Percentiles rank a stretch among this genome's conserved stretches.
phyloP scores from a whole-genome alignment of 768 basidiomycete species.

The Hypsizygus marmoreus region DNA sequence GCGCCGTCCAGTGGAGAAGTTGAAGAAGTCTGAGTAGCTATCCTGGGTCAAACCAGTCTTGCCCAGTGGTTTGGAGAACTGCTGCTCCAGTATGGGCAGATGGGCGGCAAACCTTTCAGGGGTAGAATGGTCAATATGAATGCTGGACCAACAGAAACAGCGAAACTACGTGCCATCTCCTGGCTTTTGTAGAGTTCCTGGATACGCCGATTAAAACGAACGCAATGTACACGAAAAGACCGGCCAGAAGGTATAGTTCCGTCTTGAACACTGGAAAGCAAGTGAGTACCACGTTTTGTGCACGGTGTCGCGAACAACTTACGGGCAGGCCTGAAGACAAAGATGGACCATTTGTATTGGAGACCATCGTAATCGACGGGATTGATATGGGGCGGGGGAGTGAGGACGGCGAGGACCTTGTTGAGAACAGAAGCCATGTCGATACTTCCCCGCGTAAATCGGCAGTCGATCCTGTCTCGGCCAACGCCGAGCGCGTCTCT shows the following conservation, averaged over 20 bases:
- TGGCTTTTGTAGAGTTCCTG: conserved; percentile 60
- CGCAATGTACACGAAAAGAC: conserved; percentile 55
- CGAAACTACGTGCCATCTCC: conserved; percentile 59
- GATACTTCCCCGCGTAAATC: conserved; percentile 1
- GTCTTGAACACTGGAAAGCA: conserved; percentile 55
- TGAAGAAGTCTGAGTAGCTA: conserved; percentile 79
- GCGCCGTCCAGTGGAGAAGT: conserved; percentile 86
- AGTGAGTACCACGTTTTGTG: conserved; percentile 1
- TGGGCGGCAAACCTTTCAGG: conserved; percentile 60
- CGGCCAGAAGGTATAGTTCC: conserved; percentile 60
- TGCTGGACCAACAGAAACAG: conserved; percentile 11
- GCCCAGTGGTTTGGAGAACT: conserved; percentile 72
- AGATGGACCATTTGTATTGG: conserved; percentile 70
- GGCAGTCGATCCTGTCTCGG: conserved; percentile 8
- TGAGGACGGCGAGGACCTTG: conserved; percentile 41
- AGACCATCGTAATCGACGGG: conserved; percentile 69
- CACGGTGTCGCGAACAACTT: conserved; percentile 25
- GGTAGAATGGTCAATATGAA: conserved; percentile 17
- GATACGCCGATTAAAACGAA: conserved; percentile 62
- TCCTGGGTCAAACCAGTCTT: conserved; percentile 59
- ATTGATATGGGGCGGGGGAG: conserved; percentile 58
- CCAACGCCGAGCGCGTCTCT: conserved; percentile 8
- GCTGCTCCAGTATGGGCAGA: conserved; percentile 55
- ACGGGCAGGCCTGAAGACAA: conserved; percentile 84
- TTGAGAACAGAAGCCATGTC: conserved; percentile 32